Percentiles rank a stretch among this genome's conserved stretches.
These are phyloP conservation scores for Domatiomyces globalis DNA, from an alignment of 2,329 filamentous ascomycete species.

Conservation along the genomic window DNA sequence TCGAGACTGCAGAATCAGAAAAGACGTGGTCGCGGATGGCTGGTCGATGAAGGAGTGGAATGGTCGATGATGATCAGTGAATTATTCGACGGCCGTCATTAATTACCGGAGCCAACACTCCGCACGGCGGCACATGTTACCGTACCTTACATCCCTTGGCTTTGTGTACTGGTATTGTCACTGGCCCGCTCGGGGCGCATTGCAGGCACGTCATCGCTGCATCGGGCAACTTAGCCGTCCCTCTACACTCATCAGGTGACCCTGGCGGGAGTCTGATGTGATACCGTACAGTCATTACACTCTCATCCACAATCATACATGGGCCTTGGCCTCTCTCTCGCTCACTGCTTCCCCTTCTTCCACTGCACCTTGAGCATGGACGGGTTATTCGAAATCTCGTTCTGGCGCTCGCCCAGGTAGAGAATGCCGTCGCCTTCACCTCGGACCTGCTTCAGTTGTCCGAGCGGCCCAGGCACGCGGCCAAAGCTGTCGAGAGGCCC, in stretches of 20 bases:
- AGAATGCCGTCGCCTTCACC: not conserved
- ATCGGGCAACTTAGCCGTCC: not conserved
- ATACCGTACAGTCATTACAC: no score
- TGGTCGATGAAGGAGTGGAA: not conserved
- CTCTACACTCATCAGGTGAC: no score
- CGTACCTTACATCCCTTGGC: not conserved
- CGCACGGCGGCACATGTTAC: not conserved
- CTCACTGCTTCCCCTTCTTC: not conserved
- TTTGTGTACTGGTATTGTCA: no score
- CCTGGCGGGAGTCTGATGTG: no score
- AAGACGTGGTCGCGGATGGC: not conserved
- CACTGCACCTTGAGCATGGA: not conserved
- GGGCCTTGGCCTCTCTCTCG: no score
- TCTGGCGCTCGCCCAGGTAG: not conserved
- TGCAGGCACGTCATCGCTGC: not conserved
- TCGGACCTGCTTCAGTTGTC: not conserved
- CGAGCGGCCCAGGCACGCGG: not conserved
- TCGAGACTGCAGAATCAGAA: not conserved
- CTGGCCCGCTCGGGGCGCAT: no score
- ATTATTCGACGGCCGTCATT: not conserved
- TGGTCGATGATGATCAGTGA: not conserved
- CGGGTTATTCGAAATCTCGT: not conserved
- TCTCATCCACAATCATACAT: no score
- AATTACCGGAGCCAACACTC: not conserved
- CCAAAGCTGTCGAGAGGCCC: not conserved